phyloP scores from a whole-genome alignment of 345 rosid genomes.

The Citropsis articulata region DNA sequence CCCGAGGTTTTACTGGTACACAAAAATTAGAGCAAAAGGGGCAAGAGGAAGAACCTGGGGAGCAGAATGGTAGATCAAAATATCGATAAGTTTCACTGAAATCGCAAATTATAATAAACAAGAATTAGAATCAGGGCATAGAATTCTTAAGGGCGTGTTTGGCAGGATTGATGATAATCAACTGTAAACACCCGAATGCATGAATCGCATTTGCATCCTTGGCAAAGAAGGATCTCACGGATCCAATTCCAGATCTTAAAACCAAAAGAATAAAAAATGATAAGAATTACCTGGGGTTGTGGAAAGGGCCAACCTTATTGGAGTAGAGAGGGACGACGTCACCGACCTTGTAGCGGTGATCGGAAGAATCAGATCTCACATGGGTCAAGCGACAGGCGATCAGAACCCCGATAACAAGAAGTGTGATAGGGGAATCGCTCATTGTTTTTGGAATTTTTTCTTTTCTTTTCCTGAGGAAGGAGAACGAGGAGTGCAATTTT shows the following conservation, averaged over 20 bases:
- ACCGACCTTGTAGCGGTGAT: slow-evolving; percentile 34
- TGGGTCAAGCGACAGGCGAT: neutral
- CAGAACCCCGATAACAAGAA: neutral
- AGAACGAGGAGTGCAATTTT: neutral
- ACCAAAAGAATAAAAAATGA: neutral
- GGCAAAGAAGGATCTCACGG: neutral
- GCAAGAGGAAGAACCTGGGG: slow-evolving; percentile 29
- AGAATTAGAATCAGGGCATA: neutral
- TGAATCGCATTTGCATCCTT: neutral
- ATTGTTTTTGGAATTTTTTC: neutral
- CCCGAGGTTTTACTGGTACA: neutral
- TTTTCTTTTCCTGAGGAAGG: neutral
- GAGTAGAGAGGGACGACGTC: slow-evolving; percentile 35
- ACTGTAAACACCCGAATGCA: neutral
- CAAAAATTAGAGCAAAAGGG: neutral
- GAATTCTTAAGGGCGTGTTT: neutral
- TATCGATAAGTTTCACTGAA: slow-evolving; percentile 53
- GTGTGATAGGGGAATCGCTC: neutral
- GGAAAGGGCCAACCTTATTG: slow-evolving; percentile 37
- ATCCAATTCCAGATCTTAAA: slow-evolving; percentile 1
- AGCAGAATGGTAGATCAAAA: slow-evolving; percentile 59
- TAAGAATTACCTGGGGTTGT: slow-evolving; percentile 34
- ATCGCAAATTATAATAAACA: neutral
- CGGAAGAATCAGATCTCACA: slow-evolving; percentile 32
- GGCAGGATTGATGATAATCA: neutral